phyloP scores from a whole-genome alignment of 345 rosid species.

The Camelina laxa region DNA sequence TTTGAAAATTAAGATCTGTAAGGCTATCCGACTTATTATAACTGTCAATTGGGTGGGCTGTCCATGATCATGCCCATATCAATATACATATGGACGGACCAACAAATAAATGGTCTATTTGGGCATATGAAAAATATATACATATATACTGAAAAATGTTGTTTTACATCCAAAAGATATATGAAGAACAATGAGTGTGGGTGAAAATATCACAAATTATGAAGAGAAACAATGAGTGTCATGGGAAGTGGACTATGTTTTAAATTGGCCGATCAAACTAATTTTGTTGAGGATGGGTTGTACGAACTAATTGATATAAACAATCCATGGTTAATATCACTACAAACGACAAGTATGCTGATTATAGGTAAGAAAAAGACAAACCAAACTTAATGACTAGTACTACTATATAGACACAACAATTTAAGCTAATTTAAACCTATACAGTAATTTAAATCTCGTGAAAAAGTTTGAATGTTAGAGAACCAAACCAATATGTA shows the following conservation, averaged over 20 bases:
- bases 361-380: background rate
- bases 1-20: no score
- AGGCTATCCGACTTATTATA: no score
- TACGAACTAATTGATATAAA: background rate
- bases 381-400: background rate
- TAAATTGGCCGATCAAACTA: background rate
- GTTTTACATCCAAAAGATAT: background rate
- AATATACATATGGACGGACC: no score
- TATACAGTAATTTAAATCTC: constrained; percentile 18
- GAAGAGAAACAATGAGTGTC: background rate
- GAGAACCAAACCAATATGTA: background rate
- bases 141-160: no score
- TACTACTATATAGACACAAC: constrained; percentile 19
- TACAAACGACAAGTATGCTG: constrained; percentile 7
- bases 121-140: no score
- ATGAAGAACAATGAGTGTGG: no score
- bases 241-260: background rate
- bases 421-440: background rate
- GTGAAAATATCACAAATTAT: background rate
- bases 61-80: no score
- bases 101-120: no score
- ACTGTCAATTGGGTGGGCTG: no score
- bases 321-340: background rate
- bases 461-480: constrained; percentile 37
- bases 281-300: background rate